Conservation (phyloP, 1,139 yeast genomes). For the Nakaseomyces delphensis region DNA sequence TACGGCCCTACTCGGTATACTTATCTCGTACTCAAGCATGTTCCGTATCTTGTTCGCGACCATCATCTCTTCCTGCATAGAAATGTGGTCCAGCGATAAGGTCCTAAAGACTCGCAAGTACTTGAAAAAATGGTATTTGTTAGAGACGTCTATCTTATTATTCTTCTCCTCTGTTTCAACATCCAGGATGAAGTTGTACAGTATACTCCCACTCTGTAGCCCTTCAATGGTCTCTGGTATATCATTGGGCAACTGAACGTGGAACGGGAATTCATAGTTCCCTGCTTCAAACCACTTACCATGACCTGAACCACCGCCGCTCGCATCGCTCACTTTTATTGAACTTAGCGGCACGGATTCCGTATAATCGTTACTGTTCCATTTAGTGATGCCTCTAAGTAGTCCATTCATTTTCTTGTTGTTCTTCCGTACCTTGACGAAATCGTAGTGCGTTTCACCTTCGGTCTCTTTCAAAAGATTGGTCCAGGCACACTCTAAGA, state of each 20-base stretch:
- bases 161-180: slow-evolving; percentile 1
- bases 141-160: slow-evolving; percentile 2
- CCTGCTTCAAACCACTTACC: slow-evolving; percentile 34
- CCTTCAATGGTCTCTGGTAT: slow-evolving; percentile 65
- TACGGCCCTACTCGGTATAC: slow-evolving; percentile 47
- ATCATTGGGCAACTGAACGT: slow-evolving; percentile 47
- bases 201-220: slow-evolving; percentile 44
- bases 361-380: neutral
- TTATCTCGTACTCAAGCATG: slow-evolving; percentile 55
- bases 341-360: neutral
- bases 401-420: slow-evolving; percentile 3
- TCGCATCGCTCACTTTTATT: slow-evolving; percentile 1
- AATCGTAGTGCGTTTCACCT: slow-evolving; percentile 38
- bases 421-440: slow-evolving; percentile 20
- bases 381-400: neutral
- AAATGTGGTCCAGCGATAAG: slow-evolving; percentile 43
- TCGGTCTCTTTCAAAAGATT: slow-evolving; percentile 43
- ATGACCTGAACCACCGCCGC: slow-evolving; percentile 5
- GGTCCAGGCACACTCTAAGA: slow-evolving; percentile 51
- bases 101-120: slow-evolving; percentile 47
- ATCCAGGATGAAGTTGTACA: slow-evolving; percentile 38
- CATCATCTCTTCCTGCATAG: slow-evolving; percentile 47
- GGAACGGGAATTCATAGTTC: slow-evolving; percentile 59
- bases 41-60: slow-evolving; percentile 58
- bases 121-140: slow-evolving; percentile 29